These are phyloP conservation scores for Lactifluus piperatus DNA, from an alignment of 768 basidiomycete genomes.

Conservation along the genomic window DNA sequence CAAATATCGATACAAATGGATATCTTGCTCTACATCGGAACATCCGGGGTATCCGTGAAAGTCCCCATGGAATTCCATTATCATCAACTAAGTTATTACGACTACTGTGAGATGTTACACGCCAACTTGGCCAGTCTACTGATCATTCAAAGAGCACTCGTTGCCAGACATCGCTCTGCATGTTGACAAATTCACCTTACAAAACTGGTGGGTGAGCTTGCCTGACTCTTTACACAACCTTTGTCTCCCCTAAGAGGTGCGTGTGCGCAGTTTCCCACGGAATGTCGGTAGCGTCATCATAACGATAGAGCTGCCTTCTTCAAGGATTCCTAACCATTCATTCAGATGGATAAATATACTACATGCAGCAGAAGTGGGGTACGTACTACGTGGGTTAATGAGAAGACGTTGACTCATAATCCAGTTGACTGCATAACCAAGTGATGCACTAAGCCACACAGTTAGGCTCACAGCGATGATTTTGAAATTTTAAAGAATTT, in stretches of 20 bases:
- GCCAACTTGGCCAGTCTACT: no score
- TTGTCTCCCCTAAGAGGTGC: neutral
- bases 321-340: neutral
- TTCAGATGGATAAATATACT: neutral
- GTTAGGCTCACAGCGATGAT: neutral
- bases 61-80: no score
- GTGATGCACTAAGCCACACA: slow-evolving; percentile 21
- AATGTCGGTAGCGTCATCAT: neutral
- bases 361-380: neutral
- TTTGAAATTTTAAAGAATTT: neutral
- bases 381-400: slow-evolving; percentile 28
- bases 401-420: slow-evolving; percentile 31
- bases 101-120: no score
- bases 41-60: no score
- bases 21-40: no score
- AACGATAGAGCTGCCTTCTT: neutral
- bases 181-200: neutral
- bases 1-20: no score
- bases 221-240: neutral
- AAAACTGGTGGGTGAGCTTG: neutral
- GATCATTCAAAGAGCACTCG: neutral
- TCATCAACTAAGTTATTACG: no score
- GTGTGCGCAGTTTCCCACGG: neutral
- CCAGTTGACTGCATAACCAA: slow-evolving; percentile 29
- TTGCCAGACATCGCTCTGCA: neutral